phyloP scores from a whole-genome alignment of 371 early-diverging fungal species.

The Rhizopus arrhizus region DNA sequence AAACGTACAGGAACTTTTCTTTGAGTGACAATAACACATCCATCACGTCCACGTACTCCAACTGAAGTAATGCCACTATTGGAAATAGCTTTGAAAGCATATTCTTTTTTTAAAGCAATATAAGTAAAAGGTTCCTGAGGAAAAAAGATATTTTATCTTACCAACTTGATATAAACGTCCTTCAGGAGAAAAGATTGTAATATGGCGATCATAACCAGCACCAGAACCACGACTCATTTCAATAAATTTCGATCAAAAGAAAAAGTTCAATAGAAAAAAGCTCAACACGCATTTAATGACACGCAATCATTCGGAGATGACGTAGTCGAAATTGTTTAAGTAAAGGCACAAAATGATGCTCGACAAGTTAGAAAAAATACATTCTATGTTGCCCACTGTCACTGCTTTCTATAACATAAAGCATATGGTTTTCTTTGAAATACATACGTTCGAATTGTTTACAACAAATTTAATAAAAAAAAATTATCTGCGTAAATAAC shows the following conservation, averaged over 20 bases:
- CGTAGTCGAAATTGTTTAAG: neutral
- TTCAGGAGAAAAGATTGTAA: slow-evolving; percentile 98
- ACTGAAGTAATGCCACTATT: slow-evolving; percentile 94
- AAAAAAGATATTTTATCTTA: slow-evolving; percentile 43
- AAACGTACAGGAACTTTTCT: slow-evolving; percentile 92
- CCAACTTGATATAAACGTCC: slow-evolving; percentile 99
- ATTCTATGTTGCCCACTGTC: neutral
- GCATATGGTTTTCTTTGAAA: neutral
- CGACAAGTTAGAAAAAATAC: too few relatives aligned
- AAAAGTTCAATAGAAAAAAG: neutral
- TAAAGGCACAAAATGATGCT: neutral
- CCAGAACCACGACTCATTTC: slow-evolving; percentile 73
- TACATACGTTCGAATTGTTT: neutral
- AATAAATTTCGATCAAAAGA: neutral
- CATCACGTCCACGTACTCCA: slow-evolving; percentile 93
- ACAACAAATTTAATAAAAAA: too few relatives aligned
- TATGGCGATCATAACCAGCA: slow-evolving; percentile 97
- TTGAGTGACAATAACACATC: slow-evolving; percentile 92
- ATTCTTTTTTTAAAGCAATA: slow-evolving; percentile 65
- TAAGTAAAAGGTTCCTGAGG: too few relatives aligned
- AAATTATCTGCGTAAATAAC: neutral
- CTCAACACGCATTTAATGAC: neutral
- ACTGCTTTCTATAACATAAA: neutral
- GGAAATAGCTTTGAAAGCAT: slow-evolving; percentile 98
- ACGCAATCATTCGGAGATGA: slow-evolving; percentile 10